These are phyloP conservation scores for Phytophthora pini DNA, from an alignment of 352 stramenopile species.

Conservation along the genomic window DNA sequence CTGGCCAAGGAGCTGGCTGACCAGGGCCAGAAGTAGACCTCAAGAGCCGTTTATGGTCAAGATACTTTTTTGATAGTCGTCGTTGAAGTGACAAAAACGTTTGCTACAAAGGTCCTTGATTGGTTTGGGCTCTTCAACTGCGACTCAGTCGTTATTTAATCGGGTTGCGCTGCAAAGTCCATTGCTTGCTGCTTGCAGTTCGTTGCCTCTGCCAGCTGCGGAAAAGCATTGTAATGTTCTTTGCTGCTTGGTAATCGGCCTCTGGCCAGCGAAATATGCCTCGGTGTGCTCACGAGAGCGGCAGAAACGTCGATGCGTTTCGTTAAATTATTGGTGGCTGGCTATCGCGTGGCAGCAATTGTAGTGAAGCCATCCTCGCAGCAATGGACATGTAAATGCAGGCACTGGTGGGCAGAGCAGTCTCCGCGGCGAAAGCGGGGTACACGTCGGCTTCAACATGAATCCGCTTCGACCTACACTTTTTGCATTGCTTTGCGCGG, in stretches of 20 bases:
- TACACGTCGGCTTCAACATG: constrained; percentile 21
- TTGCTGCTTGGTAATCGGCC: too few relatives aligned
- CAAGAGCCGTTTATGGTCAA: too few relatives aligned
- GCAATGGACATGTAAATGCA: too few relatives aligned
- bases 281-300: not conserved
- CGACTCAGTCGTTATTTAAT: too few relatives aligned
- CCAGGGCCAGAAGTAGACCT: constrained; percentile 13
- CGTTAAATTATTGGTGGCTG: constrained; percentile 14
- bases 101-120: too few relatives aligned
- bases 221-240: too few relatives aligned
- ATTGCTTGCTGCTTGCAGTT: too few relatives aligned
- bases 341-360: too few relatives aligned
- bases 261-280: constrained; percentile 2
- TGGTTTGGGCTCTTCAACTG: too few relatives aligned
- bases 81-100: too few relatives aligned
- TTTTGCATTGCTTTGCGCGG: not conserved
- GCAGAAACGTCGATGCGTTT: constrained; percentile 23
- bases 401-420: not conserved
- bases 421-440: not conserved
- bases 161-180: too few relatives aligned
- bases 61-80: constrained; percentile 2
- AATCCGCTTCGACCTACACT: constrained; percentile 24
- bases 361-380: too few relatives aligned
- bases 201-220: not conserved
- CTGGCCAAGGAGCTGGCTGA: constrained; percentile 59